phyloP scores from a whole-genome alignment of 2,329 filamentous ascomycete species.

The Akanthomyces dipterigenus region DNA sequence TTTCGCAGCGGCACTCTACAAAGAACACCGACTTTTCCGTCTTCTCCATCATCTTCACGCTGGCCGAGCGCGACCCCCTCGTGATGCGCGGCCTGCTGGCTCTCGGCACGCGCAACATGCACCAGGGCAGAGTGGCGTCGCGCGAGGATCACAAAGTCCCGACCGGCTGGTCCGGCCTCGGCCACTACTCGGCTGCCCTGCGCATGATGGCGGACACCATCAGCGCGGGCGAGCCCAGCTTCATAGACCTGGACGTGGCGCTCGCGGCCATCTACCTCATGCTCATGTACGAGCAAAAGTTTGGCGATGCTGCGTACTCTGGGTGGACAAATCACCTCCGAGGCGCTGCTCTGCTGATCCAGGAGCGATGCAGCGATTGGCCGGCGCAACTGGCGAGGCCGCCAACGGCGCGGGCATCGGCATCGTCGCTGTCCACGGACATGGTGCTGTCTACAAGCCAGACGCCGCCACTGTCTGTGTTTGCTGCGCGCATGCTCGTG shows the following conservation, averaged over 20 bases:
- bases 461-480: constrained; percentile 21
- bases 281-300: constrained; percentile 32
- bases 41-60: constrained; percentile 28
- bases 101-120: constrained; percentile 26
- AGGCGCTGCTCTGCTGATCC: constrained; percentile 25
- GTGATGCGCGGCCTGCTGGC: constrained; percentile 31
- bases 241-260: constrained; percentile 25
- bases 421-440: neutral
- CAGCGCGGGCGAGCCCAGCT: constrained; percentile 16
- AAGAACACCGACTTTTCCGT: constrained; percentile 30
- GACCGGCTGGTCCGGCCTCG: constrained; percentile 16
- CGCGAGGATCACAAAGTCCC: constrained; percentile 6
- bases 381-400: neutral
- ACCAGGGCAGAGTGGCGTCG: constrained; percentile 19
- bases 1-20: constrained; percentile 29
- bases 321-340: constrained; percentile 26
- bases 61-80: constrained; percentile 26
- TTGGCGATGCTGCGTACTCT: constrained; percentile 26
- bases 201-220: constrained; percentile 26
- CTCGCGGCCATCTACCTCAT: constrained; percentile 28
- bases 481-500: constrained; percentile 27
- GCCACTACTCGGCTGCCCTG: constrained; percentile 27
- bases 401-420: neutral
- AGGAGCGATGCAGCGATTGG: constrained; percentile 19
- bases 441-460: constrained; percentile 4